Base-by-base conservation (phyloP, 2,329 filamentous ascomycete genomes). In the Clonostachys sp. region DNA sequence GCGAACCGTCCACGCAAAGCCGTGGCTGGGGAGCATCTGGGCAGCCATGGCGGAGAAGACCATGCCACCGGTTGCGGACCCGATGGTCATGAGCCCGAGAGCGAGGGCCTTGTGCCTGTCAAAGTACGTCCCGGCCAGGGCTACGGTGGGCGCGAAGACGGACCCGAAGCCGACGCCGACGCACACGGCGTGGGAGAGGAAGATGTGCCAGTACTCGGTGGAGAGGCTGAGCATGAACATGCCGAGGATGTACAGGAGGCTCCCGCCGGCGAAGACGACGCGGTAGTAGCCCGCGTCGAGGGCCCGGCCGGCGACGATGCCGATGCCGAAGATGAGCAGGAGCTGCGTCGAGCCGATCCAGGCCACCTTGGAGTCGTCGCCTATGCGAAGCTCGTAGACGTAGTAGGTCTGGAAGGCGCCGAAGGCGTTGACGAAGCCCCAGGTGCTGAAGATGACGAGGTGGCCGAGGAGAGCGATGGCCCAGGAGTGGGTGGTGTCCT, bases 231-330 rank as follows among this genome's bases (percentile, higher is more conserved):
- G 71, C 80, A 85, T 83, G 78, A 86, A 84, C 5, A 86, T 56
- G 4, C 78, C 76, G 47, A 85, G 77, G 13, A 85, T 73, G 47
- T 83, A 77, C 35, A 82, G 57, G 46, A 83, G 61, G 1, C 70
- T 74, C 13, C 81, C 81, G 13, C 59, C 57, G 2, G 80, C 34
- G 2, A 84, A 58, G 1, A 87, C 63, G 42, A 66, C 73, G 24
- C 75, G 72, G 0, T 83, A 81, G 0, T 85, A 84, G 48, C 81
- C 78, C 47, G 70, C 77, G 55, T 89, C 86, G 53, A 77, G 86
- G 0, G 84, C 48, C 34, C 71, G 75, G 3, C 85, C 85, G n/a
- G 83, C 74, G 8, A 87, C 55, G 0, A 81, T 80, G 59, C 70
- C 67, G 55, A 66, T 60, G 20, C 58, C 66, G 56, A 78, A 76